A percentile compares a stretch with the other conserved stretches of the same genome.
Conservation (phyloP, 148 eudicot species). For the Chenopodium formosanum region DNA sequence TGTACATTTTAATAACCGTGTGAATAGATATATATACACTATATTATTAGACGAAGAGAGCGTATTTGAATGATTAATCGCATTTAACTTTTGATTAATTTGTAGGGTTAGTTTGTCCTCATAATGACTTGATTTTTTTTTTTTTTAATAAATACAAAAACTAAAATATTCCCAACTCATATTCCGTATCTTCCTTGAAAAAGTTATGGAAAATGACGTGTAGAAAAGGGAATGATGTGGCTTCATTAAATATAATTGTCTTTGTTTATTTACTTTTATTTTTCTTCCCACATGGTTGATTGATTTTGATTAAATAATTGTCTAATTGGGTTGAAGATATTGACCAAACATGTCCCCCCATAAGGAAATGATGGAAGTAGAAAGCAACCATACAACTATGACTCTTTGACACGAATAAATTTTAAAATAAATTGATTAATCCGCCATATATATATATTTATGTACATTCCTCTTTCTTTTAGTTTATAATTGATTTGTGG, state of each 20-base stretch:
- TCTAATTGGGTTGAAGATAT: neutral
- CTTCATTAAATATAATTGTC: neutral
- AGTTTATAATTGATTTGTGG: too few relatives aligned
- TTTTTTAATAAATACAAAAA: neutral
- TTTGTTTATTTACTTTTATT: neutral
- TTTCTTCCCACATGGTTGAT: neutral
- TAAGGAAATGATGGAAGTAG: neutral
- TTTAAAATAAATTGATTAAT: too few relatives aligned
- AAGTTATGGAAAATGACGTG: constrained; percentile 8
- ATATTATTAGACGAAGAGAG: too few relatives aligned
- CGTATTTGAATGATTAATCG: too few relatives aligned
- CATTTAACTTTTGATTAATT: neutral
- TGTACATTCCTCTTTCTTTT: too few relatives aligned
- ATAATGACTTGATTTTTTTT: neutral
- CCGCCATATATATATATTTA: too few relatives aligned
- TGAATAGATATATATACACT: neutral
- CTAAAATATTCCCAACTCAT: neutral
- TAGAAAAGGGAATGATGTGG: constrained; percentile 1
- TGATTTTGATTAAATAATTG: neutral
- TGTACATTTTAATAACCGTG: too few relatives aligned
- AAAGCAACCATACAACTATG: neutral
- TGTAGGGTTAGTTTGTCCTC: neutral
- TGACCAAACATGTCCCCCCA: neutral
- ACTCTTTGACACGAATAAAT: neutral
- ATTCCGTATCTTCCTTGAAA: neutral